Percentiles rank a stretch among this genome's conserved stretches.
Conservation (phyloP, 208 protist species). For the Acanthamoeba sp. region DNA sequence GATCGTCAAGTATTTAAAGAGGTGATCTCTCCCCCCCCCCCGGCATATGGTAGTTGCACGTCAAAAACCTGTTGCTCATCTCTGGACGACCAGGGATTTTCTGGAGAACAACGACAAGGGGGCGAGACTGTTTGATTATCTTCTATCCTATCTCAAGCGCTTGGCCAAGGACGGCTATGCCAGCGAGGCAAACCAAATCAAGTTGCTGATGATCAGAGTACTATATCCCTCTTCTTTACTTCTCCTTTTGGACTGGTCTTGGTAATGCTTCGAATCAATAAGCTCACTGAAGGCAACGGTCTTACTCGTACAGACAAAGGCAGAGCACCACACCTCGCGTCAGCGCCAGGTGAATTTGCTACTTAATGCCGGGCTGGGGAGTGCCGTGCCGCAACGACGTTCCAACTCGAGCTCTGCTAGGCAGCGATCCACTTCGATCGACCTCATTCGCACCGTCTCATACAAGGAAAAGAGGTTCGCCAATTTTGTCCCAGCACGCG, state of each 20-base stretch:
- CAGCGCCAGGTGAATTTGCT: background rate
- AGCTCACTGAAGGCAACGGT: background rate
- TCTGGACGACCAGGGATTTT: slow-evolving; percentile 51
- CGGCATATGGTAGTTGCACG: background rate
- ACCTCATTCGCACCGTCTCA: slow-evolving; percentile 65
- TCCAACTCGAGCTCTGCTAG: background rate
- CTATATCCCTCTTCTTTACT: background rate
- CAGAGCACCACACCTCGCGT: background rate
- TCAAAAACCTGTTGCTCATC: background rate
- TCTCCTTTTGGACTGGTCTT: too few species aligned
- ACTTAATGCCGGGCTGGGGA: background rate
- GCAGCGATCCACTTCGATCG: slow-evolving; percentile 16
- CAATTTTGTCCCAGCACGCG: too few species aligned
- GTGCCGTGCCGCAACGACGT: background rate
- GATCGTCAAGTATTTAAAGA: slow-evolving; percentile 66
- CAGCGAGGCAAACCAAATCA: slow-evolving; percentile 36
- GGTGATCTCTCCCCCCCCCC: background rate
- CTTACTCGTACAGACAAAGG: background rate
- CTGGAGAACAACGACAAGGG: slow-evolving; percentile 69
- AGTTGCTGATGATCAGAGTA: slow-evolving; percentile 53
- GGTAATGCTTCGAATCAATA: background rate
- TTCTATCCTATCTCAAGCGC: background rate
- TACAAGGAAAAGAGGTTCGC: slow-evolving; percentile 48
- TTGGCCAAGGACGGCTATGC: slow-evolving; percentile 47
- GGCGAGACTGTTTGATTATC: slow-evolving; percentile 39